Percentiles rank a stretch among this genome's conserved stretches.
These are phyloP conservation scores for Amaranthus palmeri DNA, from an alignment of 148 eudicot species.

Conservation along the genomic window DNA sequence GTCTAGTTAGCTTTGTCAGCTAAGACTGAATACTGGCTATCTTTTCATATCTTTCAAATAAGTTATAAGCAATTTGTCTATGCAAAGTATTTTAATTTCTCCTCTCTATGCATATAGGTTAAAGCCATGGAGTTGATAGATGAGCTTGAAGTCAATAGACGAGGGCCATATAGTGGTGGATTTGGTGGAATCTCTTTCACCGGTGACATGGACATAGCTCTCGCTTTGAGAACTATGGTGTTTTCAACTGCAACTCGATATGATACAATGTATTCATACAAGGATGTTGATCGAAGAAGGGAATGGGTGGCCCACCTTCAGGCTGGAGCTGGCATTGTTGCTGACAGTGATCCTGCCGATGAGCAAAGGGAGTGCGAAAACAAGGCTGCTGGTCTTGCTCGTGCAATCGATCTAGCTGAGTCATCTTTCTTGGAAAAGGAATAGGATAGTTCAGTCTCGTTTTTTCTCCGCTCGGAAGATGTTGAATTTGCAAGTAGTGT, in stretches of 20 bases:
- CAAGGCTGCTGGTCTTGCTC: constrained; percentile 90
- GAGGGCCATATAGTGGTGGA: constrained; percentile 98
- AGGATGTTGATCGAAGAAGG: constrained; percentile 45
- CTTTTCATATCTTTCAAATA: not conserved
- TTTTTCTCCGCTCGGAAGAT: not conserved
- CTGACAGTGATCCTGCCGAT: constrained; percentile 85
- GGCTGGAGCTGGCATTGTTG: constrained; percentile 96
- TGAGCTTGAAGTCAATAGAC: constrained; percentile 76
- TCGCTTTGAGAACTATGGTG: constrained; percentile 89
- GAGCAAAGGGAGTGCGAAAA: constrained; percentile 98
- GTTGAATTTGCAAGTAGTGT: not conserved
- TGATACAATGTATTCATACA: constrained; percentile 89
- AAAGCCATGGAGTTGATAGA: constrained; percentile 99
- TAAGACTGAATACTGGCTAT: not conserved
- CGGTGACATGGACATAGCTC: constrained; percentile 98
- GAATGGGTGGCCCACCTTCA: constrained; percentile 98
- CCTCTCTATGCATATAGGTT: constrained; percentile 41
- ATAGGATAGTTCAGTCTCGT: not conserved
- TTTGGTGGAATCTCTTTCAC: constrained; percentile 95
- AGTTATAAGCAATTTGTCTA: not conserved
- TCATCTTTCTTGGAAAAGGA: constrained; percentile 66
- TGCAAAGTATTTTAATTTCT: not conserved
- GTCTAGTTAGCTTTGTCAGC: not conserved
- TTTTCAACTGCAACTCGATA: constrained; percentile 70
- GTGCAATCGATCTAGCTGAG: constrained; percentile 96